Evolutionary conservation across 2,329 filamentous ascomycete genomes (phyloP).

Genomic region (Fusarium longipes): DNA sequence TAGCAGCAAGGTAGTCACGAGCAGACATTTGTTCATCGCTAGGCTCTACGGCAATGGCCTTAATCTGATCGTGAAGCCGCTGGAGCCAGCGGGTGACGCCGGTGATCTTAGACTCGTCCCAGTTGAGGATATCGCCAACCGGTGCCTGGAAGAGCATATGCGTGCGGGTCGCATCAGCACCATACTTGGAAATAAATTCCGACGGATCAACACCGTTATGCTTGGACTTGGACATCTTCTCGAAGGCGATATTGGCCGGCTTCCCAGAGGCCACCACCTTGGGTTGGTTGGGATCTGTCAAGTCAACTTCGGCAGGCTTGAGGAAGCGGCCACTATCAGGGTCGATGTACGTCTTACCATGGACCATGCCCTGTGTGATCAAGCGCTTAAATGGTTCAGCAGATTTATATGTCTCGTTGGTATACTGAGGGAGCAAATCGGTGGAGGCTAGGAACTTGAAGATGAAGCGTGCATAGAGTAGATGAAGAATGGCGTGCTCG

Average conservation of each 20-base stretch:
- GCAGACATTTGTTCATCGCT: constrained; percentile 29
- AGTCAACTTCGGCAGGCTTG: constrained; percentile 78
- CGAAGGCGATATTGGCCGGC: constrained; percentile 72
- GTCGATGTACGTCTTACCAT: constrained; percentile 84
- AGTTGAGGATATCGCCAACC: constrained; percentile 84
- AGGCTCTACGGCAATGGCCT: constrained; percentile 35
- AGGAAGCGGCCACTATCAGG: constrained; percentile 81
- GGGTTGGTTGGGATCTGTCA: constrained; percentile 66
- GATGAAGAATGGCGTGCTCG: constrained; percentile 89
- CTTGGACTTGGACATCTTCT: constrained; percentile 97
- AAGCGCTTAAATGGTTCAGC: constrained; percentile 85
- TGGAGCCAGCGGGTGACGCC: constrained; percentile 85
- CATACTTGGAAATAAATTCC: constrained; percentile 76
- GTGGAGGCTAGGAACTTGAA: constrained; percentile 82
- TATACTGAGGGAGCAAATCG: constrained; percentile 57
- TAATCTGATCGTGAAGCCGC: constrained; percentile 71
- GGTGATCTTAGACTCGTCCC: constrained; percentile 85
- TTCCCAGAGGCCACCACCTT: constrained; percentile 71
- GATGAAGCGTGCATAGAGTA: constrained; percentile 90
- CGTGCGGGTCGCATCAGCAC: constrained; percentile 84
- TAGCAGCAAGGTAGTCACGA: constrained; percentile 54
- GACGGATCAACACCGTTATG: constrained; percentile 90
- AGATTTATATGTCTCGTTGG: constrained; percentile 48
- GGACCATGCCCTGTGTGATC: constrained; percentile 92
- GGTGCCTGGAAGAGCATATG: constrained; percentile 92